Base-by-base conservation (phyloP, 1,139 yeast genomes). In the Diutina neorugosa region DNA sequence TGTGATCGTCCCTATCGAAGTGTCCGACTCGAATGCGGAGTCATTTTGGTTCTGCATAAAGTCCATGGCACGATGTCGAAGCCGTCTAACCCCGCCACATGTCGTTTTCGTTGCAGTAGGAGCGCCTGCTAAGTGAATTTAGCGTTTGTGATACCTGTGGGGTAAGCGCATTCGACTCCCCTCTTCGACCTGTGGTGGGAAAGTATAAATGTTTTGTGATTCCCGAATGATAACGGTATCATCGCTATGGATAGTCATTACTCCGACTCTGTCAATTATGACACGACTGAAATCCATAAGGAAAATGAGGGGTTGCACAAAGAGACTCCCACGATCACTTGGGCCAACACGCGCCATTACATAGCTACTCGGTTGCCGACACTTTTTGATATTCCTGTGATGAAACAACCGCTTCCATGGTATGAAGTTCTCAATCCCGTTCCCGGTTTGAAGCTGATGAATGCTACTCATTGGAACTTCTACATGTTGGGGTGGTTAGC, bases 401-500 rank as follows among this genome's bases (percentile, higher is more conserved):
- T n/a, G 16, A 23, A 46, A 9, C 37, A 27, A 12, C 11, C n/a
- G 3, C 50, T n/a, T 27, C 50, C 23, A 3, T 46, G 50, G 50
- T 46, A 27, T 8, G 23, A 46, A 34, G 43, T 34, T 7, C 43
- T 78, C 46, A 81, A 82, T 62, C 86, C 86, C 2, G 57, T 81
- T 44, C 82, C 82, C 0, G 78, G 77, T 31, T 67, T 82, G 40
- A 64, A 64, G 23, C 63, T 65, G 57, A 71, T 83, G 62, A 69
- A 70, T 21, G 63, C 68, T 51, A 68, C 65, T 53, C 82, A 81
- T 55, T 82, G 90, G 88, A 70, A 78, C 53, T 80, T 82, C 64
- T 82, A 84, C 62, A 56, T 72, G 31, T 71, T 82, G 51, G 90
- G 89, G 2, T 81, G 82, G 60, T 63, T 74, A 56, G 88, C 86